Percentiles rank a stretch among this genome's conserved stretches.
Evolutionary conservation across 2,329 filamentous ascomycete genomes (phyloP).

Genomic region (Phyllosticta capitalensis): DNA sequence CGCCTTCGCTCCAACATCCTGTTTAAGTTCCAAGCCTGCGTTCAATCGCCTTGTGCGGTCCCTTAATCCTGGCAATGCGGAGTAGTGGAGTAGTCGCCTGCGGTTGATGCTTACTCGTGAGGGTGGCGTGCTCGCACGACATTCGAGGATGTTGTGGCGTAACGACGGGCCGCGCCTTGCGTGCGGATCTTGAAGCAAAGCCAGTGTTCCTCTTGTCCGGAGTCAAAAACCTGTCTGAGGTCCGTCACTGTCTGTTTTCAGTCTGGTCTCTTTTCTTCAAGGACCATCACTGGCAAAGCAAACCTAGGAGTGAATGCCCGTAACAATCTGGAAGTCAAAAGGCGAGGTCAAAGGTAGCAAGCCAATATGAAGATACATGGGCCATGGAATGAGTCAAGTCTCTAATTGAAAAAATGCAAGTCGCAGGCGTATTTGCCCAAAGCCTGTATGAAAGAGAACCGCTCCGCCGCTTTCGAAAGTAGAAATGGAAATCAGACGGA

Average conservation of each 20-base stretch:
- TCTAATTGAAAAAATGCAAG: no score
- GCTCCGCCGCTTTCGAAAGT: background rate
- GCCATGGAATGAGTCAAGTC: no score
- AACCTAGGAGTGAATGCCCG: no score
- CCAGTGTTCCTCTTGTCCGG: background rate
- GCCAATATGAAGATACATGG: no score
- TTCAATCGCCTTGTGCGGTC: background rate
- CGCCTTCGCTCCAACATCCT: background rate
- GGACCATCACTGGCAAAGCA: no score
- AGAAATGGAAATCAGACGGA: background rate
- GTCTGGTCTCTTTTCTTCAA: no score
- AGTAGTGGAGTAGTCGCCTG: background rate
- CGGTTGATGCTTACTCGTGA: conserved; percentile 5
- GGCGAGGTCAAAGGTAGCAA: no score
- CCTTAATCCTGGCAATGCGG: background rate
- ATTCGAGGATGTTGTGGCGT: conserved; percentile 3
- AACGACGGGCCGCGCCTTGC: background rate
- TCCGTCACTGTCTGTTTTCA: no score
- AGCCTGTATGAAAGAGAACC: background rate
- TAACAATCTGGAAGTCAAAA: no score
- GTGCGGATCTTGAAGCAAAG: background rate
- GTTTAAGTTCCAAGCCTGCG: background rate
- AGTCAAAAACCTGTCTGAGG: no score
- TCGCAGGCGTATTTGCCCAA: background rate
- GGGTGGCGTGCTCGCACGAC: conserved; percentile 12